phyloP scores from a whole-genome alignment of 2,329 filamentous ascomycete species.

The Anthostomella pinea region DNA sequence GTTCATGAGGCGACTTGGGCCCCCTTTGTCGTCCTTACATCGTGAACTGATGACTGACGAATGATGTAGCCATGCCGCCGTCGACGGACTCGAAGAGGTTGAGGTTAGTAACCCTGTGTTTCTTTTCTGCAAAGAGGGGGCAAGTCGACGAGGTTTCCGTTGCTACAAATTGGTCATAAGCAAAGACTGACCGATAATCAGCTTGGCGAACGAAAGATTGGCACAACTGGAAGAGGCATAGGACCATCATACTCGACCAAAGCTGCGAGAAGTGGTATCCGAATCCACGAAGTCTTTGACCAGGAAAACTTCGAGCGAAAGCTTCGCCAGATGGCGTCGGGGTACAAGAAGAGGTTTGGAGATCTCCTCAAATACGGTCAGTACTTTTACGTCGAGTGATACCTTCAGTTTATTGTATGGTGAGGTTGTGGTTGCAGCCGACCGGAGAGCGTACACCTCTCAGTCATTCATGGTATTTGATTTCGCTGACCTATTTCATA shows the following conservation, averaged over 20 bases:
- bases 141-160: too few relatives aligned
- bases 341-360: slow-evolving; percentile 58
- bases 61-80: slow-evolving; percentile 1
- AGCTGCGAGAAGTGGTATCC: slow-evolving; percentile 63
- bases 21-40: neutral
- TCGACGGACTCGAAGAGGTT: slow-evolving; percentile 5
- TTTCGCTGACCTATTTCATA: too few relatives aligned
- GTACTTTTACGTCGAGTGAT: too few relatives aligned
- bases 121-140: too few relatives aligned
- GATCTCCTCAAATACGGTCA: slow-evolving; percentile 58
- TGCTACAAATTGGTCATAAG: neutral
- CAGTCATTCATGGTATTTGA: too few relatives aligned
- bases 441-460: too few relatives aligned
- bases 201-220: slow-evolving; percentile 7
- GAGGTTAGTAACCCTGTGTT: slow-evolving; percentile 1
- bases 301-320: slow-evolving; percentile 64
- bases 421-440: too few relatives aligned
- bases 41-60: neutral
- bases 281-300: slow-evolving; percentile 65
- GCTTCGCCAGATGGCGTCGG: slow-evolving; percentile 57
- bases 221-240: slow-evolving; percentile 32
- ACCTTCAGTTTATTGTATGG: too few relatives aligned
- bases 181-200: neutral
- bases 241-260: slow-evolving; percentile 49
- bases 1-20: neutral